Evolutionary conservation across 495 filamentous ascomycete species (phyloP).

Genomic region (Penicillium chermesinum): DNA sequence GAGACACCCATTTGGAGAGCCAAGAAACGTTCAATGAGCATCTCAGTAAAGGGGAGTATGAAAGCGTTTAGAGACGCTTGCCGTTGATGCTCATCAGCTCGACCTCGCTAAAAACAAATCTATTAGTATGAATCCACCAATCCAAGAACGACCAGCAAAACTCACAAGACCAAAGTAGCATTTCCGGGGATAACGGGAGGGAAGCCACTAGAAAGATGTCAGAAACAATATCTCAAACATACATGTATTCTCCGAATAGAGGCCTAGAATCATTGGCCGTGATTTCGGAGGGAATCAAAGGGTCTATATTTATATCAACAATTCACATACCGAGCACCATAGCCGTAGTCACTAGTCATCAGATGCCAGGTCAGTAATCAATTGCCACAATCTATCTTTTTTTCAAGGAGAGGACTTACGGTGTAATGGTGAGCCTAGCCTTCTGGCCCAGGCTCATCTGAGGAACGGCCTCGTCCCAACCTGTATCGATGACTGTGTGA

Average conservation of each 20-base stretch:
- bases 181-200: constrained; percentile 54
- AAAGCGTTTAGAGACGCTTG: constrained; percentile 19
- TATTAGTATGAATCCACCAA: background rate
- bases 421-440: constrained; percentile 68
- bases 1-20: too few species aligned
- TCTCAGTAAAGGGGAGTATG: background rate
- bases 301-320: too few species aligned
- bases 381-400: background rate
- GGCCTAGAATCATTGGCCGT: background rate
- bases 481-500: constrained; percentile 33
- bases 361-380: constrained; percentile 20
- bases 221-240: too few species aligned
- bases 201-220: constrained; percentile 46
- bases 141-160: constrained; percentile 4
- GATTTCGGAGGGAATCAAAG: too few species aligned
- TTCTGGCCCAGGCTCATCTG: constrained; percentile 79
- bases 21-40: too few species aligned
- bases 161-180: constrained; percentile 49
- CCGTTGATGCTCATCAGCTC: constrained; percentile 40
- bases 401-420: constrained; percentile 43
- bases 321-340: constrained; percentile 68
- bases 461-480: constrained; percentile 82
- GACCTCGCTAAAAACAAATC: constrained; percentile 33
- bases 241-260: too few species aligned
- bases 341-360: constrained; percentile 64